Conservation (phyloP, 2,329 filamentous ascomycete genomes). For the Pestalotiopsis fici region DNA sequence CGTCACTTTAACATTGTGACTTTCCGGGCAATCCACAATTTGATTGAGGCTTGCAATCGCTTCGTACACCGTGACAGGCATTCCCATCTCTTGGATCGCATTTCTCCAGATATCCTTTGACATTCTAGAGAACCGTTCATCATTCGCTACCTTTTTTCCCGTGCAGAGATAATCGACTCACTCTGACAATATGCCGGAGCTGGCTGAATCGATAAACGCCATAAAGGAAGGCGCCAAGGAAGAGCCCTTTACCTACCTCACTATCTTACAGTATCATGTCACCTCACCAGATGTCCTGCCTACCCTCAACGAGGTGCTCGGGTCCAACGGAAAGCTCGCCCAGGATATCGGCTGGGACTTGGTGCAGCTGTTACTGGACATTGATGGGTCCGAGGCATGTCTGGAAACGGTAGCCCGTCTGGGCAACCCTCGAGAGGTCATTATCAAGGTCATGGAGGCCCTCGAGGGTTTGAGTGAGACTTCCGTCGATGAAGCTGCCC, state of each 20-base stretch:
- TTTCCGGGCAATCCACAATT: neutral
- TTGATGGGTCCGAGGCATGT: conserved; percentile 70
- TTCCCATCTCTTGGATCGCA: neutral
- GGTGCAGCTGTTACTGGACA: conserved; percentile 70
- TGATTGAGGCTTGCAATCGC: neutral
- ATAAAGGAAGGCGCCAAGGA: conserved; percentile 31
- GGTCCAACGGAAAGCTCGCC: conserved; percentile 66
- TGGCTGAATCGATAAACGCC: conserved; percentile 28
- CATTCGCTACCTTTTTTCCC: neutral
- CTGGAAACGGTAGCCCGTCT: conserved; percentile 74
- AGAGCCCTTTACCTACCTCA: conserved; percentile 77
- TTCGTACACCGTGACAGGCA: neutral
- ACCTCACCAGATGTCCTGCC: conserved; percentile 64
- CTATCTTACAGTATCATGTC: conserved; percentile 74
- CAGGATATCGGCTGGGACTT: conserved; percentile 84
- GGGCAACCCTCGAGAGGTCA: conserved; percentile 80
- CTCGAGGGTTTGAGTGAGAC: conserved; percentile 60
- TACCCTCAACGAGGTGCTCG: conserved; percentile 65
- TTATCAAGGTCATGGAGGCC: conserved; percentile 77
- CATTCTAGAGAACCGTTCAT: neutral
- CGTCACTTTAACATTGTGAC: conserved; percentile 3
- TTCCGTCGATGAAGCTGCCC: conserved; percentile 41
- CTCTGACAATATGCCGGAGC: conserved; percentile 6
- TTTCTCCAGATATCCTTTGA: neutral
- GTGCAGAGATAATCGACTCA: neutral